Evolutionary conservation across 1,139 yeast species (phyloP), one percentile per base, ranked within the genome.

Genomic region (Blastobotrys aristatus): DNA sequence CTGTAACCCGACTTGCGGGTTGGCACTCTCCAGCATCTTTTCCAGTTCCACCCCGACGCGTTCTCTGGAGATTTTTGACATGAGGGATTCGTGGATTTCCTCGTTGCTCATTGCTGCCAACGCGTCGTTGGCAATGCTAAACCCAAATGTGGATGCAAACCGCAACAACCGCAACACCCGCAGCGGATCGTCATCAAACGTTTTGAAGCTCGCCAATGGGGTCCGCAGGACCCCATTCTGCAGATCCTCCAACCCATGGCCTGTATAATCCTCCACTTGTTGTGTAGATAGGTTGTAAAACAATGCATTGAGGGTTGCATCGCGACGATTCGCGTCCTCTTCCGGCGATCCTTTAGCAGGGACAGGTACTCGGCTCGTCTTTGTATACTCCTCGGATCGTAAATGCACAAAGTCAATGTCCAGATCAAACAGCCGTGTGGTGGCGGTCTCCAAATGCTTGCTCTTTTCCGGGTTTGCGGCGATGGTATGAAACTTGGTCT

Each of bases 361-460:
- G 2, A 13, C 13, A 0, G 99, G 98, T 18, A 92, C 88, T 48
- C 98, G 70, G 50, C 95, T 84, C 40, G 82, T 83, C 20, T 74
- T 77, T 0, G 95, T 80, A 61, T 92, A 94, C 59, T 79, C 84
- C 61, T 94, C 98, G 36, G 84, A 82, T 53, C 99, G 71, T 53
- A 92, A 71, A 63, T 92, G 92, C 45, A 94, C 98, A 65, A 92
- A 88, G 67, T 92, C 99, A 44, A 92, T 78, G 58, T 88, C 96
- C 24, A 84, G 66, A 0, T 82, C 95, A 62, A 76, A 86, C 18
- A 92, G 67, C 59, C 80, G 84, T 2, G 97, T 89, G 6, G 97
- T 92, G 38, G 97, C 95, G 0, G 98, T 94, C 61, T 94, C 99
- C 56, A 92, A 70, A 68, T 92, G 99, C 67, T 92, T 94, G 1